phyloP scores from a whole-genome alignment of 345 rosid genomes.

The Litchi chinensis region DNA sequence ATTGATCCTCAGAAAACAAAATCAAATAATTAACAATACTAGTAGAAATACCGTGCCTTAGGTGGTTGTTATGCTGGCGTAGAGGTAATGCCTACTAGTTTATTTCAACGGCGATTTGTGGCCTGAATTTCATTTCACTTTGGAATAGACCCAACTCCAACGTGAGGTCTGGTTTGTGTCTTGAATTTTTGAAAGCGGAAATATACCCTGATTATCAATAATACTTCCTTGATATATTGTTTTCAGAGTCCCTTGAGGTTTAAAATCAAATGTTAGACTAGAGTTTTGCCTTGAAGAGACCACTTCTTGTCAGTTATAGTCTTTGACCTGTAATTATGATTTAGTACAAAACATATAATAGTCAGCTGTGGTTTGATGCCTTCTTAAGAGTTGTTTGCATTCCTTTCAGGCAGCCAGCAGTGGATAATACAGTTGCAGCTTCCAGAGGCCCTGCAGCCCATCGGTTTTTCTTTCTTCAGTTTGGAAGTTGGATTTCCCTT shows the following conservation, averaged over 20 bases:
- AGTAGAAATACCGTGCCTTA: not conserved
- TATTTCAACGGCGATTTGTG: not conserved
- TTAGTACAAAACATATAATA: not conserved
- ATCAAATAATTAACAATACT: not conserved
- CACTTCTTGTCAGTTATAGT: not conserved
- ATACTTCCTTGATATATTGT: not conserved
- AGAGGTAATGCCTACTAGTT: not conserved
- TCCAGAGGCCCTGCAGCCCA: slow-evolving; percentile 33
- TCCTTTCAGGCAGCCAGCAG: slow-evolving; percentile 36
- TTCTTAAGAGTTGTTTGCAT: not conserved
- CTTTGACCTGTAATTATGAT: not conserved
- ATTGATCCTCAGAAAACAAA: not conserved
- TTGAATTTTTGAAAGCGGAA: not conserved
- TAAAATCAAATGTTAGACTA: too few species aligned
- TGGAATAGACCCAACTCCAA: not conserved
- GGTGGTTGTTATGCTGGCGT: not conserved
- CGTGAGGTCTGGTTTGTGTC: not conserved
- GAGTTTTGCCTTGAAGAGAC: not conserved
- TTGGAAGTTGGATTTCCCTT: not conserved
- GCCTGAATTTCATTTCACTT: not conserved
- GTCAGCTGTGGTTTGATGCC: not conserved
- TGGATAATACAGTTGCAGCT: slow-evolving; percentile 35
- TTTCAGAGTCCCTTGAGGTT: too few species aligned
- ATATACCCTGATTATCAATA: too few species aligned
- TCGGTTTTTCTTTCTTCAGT: slow-evolving; percentile 42